Base-by-base conservation (phyloP, 306 rosid species). In the Castanopsis chinensis region DNA sequence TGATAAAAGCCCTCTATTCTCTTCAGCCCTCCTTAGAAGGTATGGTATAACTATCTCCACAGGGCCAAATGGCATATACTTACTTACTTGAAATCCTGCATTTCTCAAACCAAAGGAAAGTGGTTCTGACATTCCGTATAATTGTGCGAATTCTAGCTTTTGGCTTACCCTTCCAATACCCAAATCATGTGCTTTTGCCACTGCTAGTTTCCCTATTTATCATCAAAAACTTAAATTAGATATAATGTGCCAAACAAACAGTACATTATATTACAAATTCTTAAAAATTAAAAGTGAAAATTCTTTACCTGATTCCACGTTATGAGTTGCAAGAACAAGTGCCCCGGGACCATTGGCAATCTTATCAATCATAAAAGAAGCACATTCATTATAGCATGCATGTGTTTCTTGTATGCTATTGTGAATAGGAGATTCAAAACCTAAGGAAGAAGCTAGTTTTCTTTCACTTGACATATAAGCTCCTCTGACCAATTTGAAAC, bases 71-170 rank as follows among this genome's bases (percentile, higher is more conserved):
- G 99, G 98, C 99, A 95, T 90, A 2, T 95, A 95, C 82, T 95
- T 95, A 69, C 99, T 95, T 2, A 95, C 99, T 78, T 90, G 97
- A 80, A 95, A 95, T 75, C 99, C 99, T 71, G 98, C 96, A 71
- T 90, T 90, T 81, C 91, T 86, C 73, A 95, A 75, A 17, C 92
- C 93, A 73, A 81, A 91, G 25, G 99, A 95, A 28, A 95, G 87
- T 18, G 93, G 89, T 45, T 95, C 99, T 5, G 98, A 85, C 99
- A 95, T 95, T 58, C 99, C 99, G 37, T 84, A 85, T 14, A 95
- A 88, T 73, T 93, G 98, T 5, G 99, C 99, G 73, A 95, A 95
- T 76, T 95, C 97, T 1, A 95, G 84, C 86, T 87, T 95, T 45
- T 85, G 85, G 80, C 79, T 84, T 85, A 95, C 91, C 74, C 86